Evolutionary conservation across 2,329 filamentous ascomycete species (phyloP).

Genomic region (Coccinonectria pachysandricola): DNA sequence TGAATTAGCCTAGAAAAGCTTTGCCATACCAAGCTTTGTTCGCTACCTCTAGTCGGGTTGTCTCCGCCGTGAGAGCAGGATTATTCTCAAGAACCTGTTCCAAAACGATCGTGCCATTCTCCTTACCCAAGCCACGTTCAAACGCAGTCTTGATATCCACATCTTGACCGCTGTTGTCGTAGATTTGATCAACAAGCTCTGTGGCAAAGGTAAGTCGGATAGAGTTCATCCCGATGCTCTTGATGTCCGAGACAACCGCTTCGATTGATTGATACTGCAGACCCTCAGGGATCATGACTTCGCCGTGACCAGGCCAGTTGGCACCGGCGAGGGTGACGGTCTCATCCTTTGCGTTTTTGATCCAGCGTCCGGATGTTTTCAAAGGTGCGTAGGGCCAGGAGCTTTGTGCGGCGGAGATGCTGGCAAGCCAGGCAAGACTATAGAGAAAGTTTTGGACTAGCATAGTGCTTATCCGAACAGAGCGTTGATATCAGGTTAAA

Average conservation of each 20-base stretch:
- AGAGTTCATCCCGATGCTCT: conserved; percentile 51
- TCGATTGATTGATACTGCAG: conserved; percentile 50
- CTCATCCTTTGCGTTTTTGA: no score
- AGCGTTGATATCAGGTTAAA: no score
- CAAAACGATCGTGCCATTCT: conserved; percentile 1
- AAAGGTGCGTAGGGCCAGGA: no score
- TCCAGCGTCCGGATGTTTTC: no score
- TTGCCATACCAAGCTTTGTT: not conserved
- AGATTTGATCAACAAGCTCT: conserved; percentile 52
- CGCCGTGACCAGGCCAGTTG: conserved; percentile 52
- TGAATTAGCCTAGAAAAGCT: not conserved
- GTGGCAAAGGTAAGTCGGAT: conserved; percentile 54
- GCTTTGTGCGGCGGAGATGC: no score
- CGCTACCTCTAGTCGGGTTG: not conserved
- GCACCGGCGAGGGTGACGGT: conserved; percentile 42
- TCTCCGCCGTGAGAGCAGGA: not conserved
- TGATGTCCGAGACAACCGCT: conserved; percentile 44
- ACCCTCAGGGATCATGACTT: conserved; percentile 56
- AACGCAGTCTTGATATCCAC: conserved; percentile 1
- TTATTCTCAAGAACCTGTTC: not conserved
- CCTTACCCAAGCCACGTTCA: not conserved
- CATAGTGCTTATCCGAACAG: no score
- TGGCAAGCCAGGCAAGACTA: no score
- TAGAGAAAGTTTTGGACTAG: no score
- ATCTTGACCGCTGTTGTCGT: conserved; percentile 1